Evolutionary conservation across 1,139 yeast genomes (phyloP).

Genomic region (Saccharomyces hybrid): DNA sequence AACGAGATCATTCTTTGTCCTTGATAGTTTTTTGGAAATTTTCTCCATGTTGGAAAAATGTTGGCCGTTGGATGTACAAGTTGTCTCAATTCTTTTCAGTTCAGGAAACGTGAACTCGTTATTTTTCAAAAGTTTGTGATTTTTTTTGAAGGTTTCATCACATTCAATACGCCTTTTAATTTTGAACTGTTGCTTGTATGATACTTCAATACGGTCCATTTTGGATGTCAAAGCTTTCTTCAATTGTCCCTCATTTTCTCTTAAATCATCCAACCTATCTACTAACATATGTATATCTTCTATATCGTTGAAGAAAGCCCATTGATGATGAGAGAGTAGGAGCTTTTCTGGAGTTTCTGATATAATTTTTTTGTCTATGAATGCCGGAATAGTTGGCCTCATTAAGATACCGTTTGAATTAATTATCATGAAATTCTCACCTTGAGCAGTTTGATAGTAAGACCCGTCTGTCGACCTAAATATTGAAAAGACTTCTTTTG

Average conservation of each 20-base stretch:
- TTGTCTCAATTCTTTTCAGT: neutral
- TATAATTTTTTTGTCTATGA: neutral
- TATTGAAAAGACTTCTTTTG: neutral
- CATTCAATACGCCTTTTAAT: neutral
- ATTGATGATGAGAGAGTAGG: neutral
- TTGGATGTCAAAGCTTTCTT: neutral
- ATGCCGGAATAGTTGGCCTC: neutral
- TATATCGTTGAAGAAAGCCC: neutral
- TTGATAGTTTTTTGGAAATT: neutral
- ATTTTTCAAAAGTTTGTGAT: neutral
- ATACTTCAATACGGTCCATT: neutral
- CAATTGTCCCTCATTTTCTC: neutral
- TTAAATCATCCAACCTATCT: neutral
- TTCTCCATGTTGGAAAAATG: neutral
- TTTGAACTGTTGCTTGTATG: neutral
- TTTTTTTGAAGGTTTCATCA: neutral
- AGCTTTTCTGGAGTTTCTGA: neutral
- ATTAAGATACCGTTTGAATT: neutral
- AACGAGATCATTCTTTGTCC: neutral
- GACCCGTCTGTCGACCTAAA: neutral
- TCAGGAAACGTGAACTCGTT: neutral
- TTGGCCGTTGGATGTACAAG: neutral
- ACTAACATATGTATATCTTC: neutral
- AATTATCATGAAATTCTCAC: neutral
- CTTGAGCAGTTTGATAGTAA: neutral